These are phyloP conservation scores for Aspergillus costaricaensis DNA, from an alignment of 2,329 filamentous ascomycete species.

Conservation along the genomic window DNA sequence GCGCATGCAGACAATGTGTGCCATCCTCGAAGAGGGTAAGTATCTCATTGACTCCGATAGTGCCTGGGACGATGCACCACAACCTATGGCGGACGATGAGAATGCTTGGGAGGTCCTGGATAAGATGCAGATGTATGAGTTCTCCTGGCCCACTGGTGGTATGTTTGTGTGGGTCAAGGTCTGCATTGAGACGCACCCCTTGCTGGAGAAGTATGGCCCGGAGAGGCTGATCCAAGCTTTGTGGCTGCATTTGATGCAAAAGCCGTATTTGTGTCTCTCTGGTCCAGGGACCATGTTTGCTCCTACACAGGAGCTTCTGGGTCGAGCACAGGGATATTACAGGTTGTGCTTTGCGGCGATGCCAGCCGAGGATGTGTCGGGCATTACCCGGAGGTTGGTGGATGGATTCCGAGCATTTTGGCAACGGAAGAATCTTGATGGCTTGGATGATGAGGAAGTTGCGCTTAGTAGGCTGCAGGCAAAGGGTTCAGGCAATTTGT, in stretches of 20 bases:
- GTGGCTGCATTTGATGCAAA: conserved; percentile 69
- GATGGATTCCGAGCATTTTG: conserved; percentile 74
- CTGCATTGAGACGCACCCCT: conserved; percentile 71
- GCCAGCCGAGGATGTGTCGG: conserved; percentile 67
- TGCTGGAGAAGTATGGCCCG: conserved; percentile 59
- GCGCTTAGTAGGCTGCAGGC: conserved; percentile 9
- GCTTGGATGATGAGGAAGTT: conserved; percentile 26
- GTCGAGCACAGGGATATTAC: conserved; percentile 69
- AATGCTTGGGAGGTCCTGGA: conserved; percentile 74
- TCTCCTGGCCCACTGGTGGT: conserved; percentile 77
- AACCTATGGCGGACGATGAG: conserved; percentile 37
- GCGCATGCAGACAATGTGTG: conserved; percentile 79
- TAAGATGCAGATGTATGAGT: conserved; percentile 73
- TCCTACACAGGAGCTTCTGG: conserved; percentile 61
- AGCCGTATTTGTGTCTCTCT: conserved; percentile 69
- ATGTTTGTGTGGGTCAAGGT: conserved; percentile 90
- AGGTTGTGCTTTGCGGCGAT: conserved; percentile 85
- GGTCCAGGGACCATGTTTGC: conserved; percentile 74
- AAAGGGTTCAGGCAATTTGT: conserved; percentile 13
- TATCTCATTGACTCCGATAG: conserved; percentile 64
- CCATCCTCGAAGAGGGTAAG: conserved; percentile 68
- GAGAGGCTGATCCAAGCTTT: conserved; percentile 64
- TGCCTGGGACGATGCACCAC: conserved; percentile 30
- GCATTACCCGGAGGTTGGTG: conserved; percentile 64
- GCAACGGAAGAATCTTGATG: conserved; percentile 62